phyloP scores from a whole-genome alignment of 129 eudicot genomes.

The Flaveria sonorensis region DNA sequence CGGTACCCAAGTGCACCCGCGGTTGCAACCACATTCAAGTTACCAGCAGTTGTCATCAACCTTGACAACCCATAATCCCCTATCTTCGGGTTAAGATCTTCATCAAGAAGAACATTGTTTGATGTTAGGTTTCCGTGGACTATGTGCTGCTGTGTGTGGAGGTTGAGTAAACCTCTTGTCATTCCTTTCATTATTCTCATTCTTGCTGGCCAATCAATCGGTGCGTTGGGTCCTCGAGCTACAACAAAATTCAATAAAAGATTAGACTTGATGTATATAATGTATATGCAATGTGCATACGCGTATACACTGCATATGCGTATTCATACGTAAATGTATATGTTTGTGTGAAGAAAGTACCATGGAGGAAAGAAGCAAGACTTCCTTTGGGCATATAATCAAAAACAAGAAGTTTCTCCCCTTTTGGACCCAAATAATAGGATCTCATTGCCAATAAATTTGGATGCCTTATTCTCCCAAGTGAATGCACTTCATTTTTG shows the following conservation, averaged over 20 bases:
- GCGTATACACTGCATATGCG: not conserved
- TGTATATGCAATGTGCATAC: not conserved
- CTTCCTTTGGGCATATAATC: slow-evolving; percentile 90
- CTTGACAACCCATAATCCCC: slow-evolving; percentile 77
- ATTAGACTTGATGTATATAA: not conserved
- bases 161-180: slow-evolving; percentile 65
- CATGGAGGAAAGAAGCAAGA: slow-evolving; percentile 73
- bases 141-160: slow-evolving; percentile 59
- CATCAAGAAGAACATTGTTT: slow-evolving; percentile 74
- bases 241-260: slow-evolving; percentile 34
- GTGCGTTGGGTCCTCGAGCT: slow-evolving; percentile 77
- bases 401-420: slow-evolving; percentile 87
- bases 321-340: not conserved
- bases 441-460: slow-evolving; percentile 82
- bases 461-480: slow-evolving; percentile 74
- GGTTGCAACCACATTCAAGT: slow-evolving; percentile 72
- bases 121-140: slow-evolving; percentile 91
- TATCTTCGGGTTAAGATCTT: slow-evolving; percentile 54
- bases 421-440: slow-evolving; percentile 84
- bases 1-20: slow-evolving; percentile 86
- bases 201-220: slow-evolving; percentile 63
- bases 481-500: slow-evolving; percentile 63
- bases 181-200: slow-evolving; percentile 77
- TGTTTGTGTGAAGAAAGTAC: slow-evolving; percentile 32
- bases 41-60: slow-evolving; percentile 74